phyloP scores from a whole-genome alignment of 2,329 filamentous ascomycete species.

The Magnaporthiopsis incrustans region DNA sequence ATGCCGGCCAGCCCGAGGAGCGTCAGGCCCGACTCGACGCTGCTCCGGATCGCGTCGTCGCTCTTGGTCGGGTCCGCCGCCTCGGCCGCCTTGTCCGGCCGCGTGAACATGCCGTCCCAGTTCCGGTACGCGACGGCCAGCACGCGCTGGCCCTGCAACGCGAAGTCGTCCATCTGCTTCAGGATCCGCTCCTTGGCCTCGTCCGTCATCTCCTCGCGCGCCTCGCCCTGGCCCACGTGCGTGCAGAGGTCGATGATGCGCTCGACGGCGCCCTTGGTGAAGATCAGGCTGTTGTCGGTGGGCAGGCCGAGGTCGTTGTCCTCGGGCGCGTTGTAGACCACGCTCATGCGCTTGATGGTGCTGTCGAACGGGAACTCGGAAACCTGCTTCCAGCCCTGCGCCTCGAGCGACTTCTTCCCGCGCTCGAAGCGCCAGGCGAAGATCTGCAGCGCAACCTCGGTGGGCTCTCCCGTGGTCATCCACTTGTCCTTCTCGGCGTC shows the following conservation, averaged over 20 bases:
- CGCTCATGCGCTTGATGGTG: slow-evolving; percentile 71
- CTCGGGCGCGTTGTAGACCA: slow-evolving; percentile 52
- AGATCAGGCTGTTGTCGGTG: slow-evolving; percentile 41
- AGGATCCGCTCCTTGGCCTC: slow-evolving; percentile 42
- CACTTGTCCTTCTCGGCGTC: slow-evolving; percentile 49
- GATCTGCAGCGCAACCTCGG: slow-evolving; percentile 69
- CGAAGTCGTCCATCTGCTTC: slow-evolving; percentile 49
- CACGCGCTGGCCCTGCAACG: slow-evolving; percentile 63
- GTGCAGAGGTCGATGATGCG: slow-evolving; percentile 50
- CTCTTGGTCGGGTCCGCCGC: slow-evolving; percentile 14
- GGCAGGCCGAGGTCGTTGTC: slow-evolving; percentile 29
- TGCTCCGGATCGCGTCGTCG: slow-evolving; percentile 11
- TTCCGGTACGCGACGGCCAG: slow-evolving; percentile 62
- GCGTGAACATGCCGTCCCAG: slow-evolving; percentile 39
- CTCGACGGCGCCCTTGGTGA: slow-evolving; percentile 57
- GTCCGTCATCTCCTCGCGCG: slow-evolving; percentile 38
- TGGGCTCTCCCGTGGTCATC: slow-evolving; percentile 63
- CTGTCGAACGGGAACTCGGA: slow-evolving; percentile 76
- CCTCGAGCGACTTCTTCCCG: slow-evolving; percentile 45
- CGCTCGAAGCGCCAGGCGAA: slow-evolving; percentile 61
- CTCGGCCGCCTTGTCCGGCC: slow-evolving; percentile 13
- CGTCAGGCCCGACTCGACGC: slow-evolving; percentile 58
- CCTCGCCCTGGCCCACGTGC: slow-evolving; percentile 32
- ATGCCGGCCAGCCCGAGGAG: slow-evolving; percentile 80
- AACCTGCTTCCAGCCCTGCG: slow-evolving; percentile 51